phyloP scores from a whole-genome alignment of 371 early-diverging fungal species.

The Syncephalastrum contaminatum region DNA sequence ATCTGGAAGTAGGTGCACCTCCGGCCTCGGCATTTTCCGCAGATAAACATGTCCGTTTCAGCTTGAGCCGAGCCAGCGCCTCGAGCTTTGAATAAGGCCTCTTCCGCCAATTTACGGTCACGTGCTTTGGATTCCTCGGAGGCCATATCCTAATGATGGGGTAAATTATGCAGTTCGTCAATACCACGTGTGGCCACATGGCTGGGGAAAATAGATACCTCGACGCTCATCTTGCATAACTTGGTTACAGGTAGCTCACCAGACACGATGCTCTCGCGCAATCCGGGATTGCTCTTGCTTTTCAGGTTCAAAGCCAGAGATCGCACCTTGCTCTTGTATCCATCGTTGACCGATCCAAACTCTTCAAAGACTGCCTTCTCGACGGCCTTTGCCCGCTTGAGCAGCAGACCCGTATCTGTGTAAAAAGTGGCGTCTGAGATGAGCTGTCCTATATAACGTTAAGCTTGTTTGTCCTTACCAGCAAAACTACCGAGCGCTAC shows the following conservation, averaged over 20 bases:
- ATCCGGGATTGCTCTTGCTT: constrained; percentile 78
- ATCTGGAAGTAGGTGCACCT: constrained; percentile 97
- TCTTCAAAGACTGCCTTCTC: constrained; percentile 68
- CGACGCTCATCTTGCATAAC: constrained; percentile 80
- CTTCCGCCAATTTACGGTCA: constrained; percentile 69
- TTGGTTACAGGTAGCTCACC: constrained; percentile 63
- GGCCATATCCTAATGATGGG: constrained; percentile 71
- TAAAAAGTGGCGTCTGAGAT: neutral
- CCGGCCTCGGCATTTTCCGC: constrained; percentile 91
- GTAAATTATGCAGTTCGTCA: too few relatives aligned
- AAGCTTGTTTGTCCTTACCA: constrained; percentile 40
- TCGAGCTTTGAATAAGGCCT: constrained; percentile 77
- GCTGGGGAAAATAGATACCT: constrained; percentile 25
- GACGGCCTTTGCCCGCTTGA: constrained; percentile 63
- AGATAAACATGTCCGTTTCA: constrained; percentile 93
- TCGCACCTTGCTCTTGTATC: constrained; percentile 83
- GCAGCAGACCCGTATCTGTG: constrained; percentile 61
- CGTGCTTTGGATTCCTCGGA: constrained; percentile 76
- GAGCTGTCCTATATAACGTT: too few relatives aligned
- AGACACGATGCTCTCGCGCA: constrained; percentile 71
- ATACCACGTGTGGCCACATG: too few relatives aligned
- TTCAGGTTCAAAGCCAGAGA: constrained; percentile 81
- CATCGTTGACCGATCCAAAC: constrained; percentile 43
- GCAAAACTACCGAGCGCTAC: constrained; percentile 70
- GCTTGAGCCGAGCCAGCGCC: constrained; percentile 79